Conservation (phyloP, 345 rosid species). For the Ceriops zippeliana region DNA sequence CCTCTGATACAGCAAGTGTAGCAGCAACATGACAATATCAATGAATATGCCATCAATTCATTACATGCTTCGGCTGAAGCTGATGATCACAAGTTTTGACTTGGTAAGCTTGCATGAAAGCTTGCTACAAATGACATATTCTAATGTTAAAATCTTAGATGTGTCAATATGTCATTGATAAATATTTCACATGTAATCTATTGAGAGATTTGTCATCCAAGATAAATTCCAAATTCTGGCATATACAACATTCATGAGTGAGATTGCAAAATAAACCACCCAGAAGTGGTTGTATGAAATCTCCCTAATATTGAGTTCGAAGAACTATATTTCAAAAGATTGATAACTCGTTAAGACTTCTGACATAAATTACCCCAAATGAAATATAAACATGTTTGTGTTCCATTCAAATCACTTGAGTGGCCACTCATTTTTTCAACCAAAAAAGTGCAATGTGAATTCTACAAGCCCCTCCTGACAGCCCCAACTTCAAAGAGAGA, state of each 20-base stretch:
- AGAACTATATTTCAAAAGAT: background rate
- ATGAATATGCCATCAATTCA: slow-evolving; percentile 86
- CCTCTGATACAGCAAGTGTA: slow-evolving; percentile 92
- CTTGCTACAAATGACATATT: too few relatives aligned
- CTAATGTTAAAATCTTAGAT: too few relatives aligned
- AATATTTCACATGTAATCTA: too few relatives aligned
- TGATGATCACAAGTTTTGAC: slow-evolving; percentile 28
- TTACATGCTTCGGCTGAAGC: slow-evolving; percentile 96
- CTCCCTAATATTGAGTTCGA: background rate
- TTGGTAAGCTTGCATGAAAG: slow-evolving; percentile 14
- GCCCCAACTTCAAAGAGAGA: background rate
- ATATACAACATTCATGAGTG: too few relatives aligned
- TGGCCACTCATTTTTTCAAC: background rate
- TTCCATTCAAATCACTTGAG: background rate
- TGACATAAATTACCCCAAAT: too few relatives aligned
- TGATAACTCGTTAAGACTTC: too few relatives aligned
- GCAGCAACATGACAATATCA: slow-evolving; percentile 95
- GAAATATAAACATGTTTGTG: too few relatives aligned
- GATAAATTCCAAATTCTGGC: too few relatives aligned
- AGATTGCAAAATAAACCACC: background rate
- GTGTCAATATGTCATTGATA: too few relatives aligned
- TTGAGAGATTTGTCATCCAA: too few relatives aligned
- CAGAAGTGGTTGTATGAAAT: background rate
- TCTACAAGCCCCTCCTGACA: background rate
- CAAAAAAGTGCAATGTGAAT: background rate